Base-by-base conservation (phyloP, 192 early-diverging fungal species). In the Mortierella hygrophila region DNA sequence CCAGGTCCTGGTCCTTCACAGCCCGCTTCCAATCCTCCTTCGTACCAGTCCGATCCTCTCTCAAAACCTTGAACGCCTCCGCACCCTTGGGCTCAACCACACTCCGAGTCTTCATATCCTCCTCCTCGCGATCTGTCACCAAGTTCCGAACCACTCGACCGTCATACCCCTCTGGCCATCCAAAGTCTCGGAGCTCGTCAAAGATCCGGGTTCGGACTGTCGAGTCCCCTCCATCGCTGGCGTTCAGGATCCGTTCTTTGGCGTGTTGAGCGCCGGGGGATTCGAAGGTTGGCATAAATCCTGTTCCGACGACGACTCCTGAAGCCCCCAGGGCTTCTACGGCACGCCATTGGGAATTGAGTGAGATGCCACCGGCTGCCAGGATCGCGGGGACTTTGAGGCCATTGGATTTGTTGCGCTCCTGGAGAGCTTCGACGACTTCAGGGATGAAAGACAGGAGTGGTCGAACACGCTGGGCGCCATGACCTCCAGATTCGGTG, bases 401-500 rank as follows among this genome's bases (percentile, higher is more conserved):
- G 7, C 41, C 41, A n/a, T 18, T 76, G 46, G 9, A 0, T 40
- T 16, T 76, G 70, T 32, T 10, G 1, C 60, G n/a, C 8, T 76
- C 72, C 37, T 83, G 41, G n/a, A 90, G 41, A 9, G 76, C 79
- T 4, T 82, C 60, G 16, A 82, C 18, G 20, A 75, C 74, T n/a
- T 83, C 84, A 1, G 89, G 89, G 9, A 89, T 4, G 13, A 90
- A 69, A 20, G 85, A 83, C 76, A 88, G 38, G 35, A 83, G 23
- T 26, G 83, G 78, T 18, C 41, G 54, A 23, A 72, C 68, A 20
- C 74, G 57, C 26, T 78, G 75, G 20, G 77, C 72, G 9, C 90
- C 90, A 76, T 91, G 90, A 32, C 91, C 91, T 7, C 91, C 91
- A 3, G 91, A 68, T 42, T 91, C 91, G 21, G 81, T 85, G 18